These are phyloP conservation scores for Protostelium mycophagum DNA, from an alignment of 78 protist genomes.

Conservation along the genomic window DNA sequence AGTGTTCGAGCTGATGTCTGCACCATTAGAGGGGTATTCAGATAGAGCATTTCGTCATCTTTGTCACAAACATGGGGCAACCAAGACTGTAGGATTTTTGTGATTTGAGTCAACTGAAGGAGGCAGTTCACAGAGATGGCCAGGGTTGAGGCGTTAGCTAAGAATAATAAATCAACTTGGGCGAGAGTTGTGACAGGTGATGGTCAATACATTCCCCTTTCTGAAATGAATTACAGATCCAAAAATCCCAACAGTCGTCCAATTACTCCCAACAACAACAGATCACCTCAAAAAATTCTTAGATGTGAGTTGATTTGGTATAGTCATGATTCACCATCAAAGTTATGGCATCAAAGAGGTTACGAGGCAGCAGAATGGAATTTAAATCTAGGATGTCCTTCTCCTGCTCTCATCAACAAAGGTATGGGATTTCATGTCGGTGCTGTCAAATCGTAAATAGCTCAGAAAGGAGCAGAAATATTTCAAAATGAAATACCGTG, in stretches of 20 bases:
- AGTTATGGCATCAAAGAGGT: neutral
- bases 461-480: no score
- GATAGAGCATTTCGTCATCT: neutral
- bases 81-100: neutral
- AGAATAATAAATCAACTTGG: neutral
- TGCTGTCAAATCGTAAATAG: no score
- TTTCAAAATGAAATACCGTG: no score
- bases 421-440: no score
- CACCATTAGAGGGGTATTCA: neutral
- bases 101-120: neutral
- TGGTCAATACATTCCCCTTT: neutral
- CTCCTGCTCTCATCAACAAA: neutral
- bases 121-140: neutral
- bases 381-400: neutral
- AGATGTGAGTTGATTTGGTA: neutral
- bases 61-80: neutral
- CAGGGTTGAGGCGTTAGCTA: neutral
- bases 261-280: neutral
- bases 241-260: neutral
- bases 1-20: neutral
- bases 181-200: neutral
- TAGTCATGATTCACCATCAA: neutral
- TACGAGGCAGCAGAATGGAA: neutral
- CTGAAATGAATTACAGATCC: neutral
- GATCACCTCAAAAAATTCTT: neutral